A percentile compares a stretch with the other conserved stretches of the same genome.
Conservation (phyloP, 108 stramenopile species). For the Nannochloropsis salina region DNA sequence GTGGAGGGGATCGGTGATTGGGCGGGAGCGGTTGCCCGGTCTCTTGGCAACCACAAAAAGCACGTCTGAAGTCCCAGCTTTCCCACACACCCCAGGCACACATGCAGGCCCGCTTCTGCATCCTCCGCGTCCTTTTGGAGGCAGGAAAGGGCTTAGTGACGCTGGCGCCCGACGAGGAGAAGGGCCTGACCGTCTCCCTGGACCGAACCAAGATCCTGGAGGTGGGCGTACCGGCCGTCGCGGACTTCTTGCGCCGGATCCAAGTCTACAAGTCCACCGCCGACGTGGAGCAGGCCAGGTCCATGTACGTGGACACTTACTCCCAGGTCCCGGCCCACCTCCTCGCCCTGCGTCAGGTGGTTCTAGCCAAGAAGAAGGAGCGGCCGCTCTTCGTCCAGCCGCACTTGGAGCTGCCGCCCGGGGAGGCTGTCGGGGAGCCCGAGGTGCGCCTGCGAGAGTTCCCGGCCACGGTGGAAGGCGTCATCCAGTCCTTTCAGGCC, state of each 20-base stretch:
- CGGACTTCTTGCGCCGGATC: background rate
- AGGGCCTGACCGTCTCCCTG: background rate
- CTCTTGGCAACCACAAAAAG: too few relatives aligned
- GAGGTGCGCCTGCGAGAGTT: background rate
- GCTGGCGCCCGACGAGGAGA: slow-evolving; percentile 8
- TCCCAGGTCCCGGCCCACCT: background rate
- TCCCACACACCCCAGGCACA: background rate
- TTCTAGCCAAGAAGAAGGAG: slow-evolving; percentile 22
- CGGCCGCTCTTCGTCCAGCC: slow-evolving; percentile 17
- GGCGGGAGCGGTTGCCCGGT: too few relatives aligned
- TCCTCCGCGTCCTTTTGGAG: slow-evolving; percentile 23
- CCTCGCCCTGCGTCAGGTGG: background rate
- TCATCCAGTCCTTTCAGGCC: slow-evolving; percentile 21
- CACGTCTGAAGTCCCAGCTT: too few relatives aligned
- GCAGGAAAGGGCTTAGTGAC: slow-evolving; percentile 1
- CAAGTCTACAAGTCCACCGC: slow-evolving; percentile 22
- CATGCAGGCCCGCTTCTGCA: slow-evolving; percentile 21
- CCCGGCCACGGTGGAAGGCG: slow-evolving; percentile 13
- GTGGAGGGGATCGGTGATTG: too few relatives aligned
- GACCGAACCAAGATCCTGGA: slow-evolving; percentile 19
- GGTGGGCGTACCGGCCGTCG: slow-evolving; percentile 16
- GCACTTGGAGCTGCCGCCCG: background rate
- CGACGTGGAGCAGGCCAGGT: background rate
- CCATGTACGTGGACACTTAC: slow-evolving; percentile 13
- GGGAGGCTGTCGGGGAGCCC: background rate